Conservation (phyloP, 805 yeast genomes). For the Cyberlindnera suaveolens region DNA sequence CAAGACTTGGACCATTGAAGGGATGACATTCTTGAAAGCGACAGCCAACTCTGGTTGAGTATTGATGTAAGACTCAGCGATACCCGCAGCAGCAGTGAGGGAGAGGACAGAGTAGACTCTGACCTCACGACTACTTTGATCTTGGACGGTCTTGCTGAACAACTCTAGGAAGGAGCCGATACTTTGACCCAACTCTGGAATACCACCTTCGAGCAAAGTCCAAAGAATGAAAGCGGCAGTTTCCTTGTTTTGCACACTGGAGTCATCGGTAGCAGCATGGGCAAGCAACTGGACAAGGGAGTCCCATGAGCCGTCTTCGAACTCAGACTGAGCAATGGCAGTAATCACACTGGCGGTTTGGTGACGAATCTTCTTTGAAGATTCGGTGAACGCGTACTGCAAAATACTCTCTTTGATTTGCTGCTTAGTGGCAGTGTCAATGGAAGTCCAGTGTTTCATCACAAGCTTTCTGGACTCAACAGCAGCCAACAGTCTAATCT, state of each 20-base stretch:
- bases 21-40: slow-evolving; percentile 61
- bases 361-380: slow-evolving; percentile 69
- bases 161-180: slow-evolving; percentile 64
- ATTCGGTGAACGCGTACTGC: slow-evolving; percentile 59
- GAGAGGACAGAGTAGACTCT: slow-evolving; percentile 82
- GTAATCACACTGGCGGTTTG: slow-evolving; percentile 85
- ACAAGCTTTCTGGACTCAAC: slow-evolving; percentile 91
- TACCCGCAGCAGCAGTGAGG: slow-evolving; percentile 58
- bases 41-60: slow-evolving; percentile 40
- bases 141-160: slow-evolving; percentile 60
- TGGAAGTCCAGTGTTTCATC: slow-evolving; percentile 54
- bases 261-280: slow-evolving; percentile 50
- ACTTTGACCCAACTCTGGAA: slow-evolving; percentile 51
- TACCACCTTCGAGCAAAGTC: slow-evolving; percentile 68
- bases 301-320: slow-evolving; percentile 67
- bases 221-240: slow-evolving; percentile 75
- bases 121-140: slow-evolving; percentile 56
- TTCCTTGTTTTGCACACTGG: slow-evolving; percentile 52
- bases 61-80: slow-evolving; percentile 55
- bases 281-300: slow-evolving; percentile 68
- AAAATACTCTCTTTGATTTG: slow-evolving; percentile 65
- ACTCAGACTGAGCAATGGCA: slow-evolving; percentile 73
- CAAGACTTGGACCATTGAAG: slow-evolving; percentile 76
- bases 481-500: slow-evolving; percentile 87
- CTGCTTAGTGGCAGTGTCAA: slow-evolving; percentile 42